These are phyloP conservation scores for Penicillium capsulatum DNA, from an alignment of 2,329 filamentous ascomycete genomes.

Conservation along the genomic window DNA sequence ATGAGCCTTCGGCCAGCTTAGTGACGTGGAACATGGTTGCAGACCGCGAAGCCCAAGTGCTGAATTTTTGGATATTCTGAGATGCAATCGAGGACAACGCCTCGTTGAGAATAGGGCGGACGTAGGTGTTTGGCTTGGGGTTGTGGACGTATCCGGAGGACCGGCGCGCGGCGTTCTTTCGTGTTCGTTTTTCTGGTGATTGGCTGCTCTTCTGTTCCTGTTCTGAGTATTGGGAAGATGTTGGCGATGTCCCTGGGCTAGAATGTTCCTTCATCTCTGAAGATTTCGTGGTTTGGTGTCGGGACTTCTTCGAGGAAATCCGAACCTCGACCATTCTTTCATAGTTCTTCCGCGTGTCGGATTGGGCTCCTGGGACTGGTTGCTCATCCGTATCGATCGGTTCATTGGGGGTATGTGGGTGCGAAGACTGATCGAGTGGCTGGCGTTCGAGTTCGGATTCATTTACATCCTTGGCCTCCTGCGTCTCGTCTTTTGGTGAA, in stretches of 20 bases:
- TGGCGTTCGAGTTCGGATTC: too few species aligned
- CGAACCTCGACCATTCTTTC: slow-evolving; percentile 31
- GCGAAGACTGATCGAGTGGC: not conserved
- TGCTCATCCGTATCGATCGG: slow-evolving; percentile 3
- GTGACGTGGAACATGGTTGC: slow-evolving; percentile 44
- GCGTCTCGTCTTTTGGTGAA: not conserved
- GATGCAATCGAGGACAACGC: slow-evolving; percentile 35
- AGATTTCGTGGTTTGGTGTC: not conserved
- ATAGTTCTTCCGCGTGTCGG: slow-evolving; percentile 8
- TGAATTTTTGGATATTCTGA: slow-evolving; percentile 38
- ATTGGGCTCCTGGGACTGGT: slow-evolving; percentile 1
- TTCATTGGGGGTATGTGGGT: not conserved
- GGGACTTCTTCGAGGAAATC: slow-evolving; percentile 9
- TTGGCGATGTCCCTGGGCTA: too few species aligned
- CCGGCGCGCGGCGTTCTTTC: slow-evolving; percentile 19
- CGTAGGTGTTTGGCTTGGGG: slow-evolving; percentile 34
- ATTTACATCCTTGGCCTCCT: too few species aligned
- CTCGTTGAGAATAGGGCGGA: slow-evolving; percentile 36
- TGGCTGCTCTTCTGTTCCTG: not conserved
- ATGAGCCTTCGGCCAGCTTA: slow-evolving; percentile 64
- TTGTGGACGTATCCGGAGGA: slow-evolving; percentile 36
- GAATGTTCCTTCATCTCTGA: not conserved
- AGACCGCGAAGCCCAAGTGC: slow-evolving; percentile 38
- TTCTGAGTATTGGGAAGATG: too few species aligned
- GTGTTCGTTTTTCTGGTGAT: slow-evolving; percentile 7